Evolutionary conservation across 2,329 filamentous ascomycete species (phyloP).

Genomic region (Zasmidium citrigriseum): DNA sequence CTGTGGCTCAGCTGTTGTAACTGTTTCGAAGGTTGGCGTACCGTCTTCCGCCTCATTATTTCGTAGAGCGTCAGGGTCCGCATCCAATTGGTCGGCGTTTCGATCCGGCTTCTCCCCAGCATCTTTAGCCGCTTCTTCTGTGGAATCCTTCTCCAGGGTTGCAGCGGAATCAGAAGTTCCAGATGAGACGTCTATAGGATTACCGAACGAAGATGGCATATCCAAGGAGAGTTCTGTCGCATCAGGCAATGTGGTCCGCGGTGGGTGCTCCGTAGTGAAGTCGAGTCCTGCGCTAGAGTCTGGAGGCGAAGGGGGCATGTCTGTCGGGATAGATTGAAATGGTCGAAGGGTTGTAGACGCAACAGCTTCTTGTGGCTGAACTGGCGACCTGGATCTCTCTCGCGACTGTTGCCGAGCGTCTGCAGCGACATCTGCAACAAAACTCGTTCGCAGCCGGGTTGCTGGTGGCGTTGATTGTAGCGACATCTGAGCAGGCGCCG

Average conservation of each 20-base stretch:
- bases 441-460: slow-evolving; percentile 28
- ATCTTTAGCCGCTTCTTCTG: slow-evolving; percentile 2
- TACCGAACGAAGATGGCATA: not conserved
- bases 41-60: slow-evolving; percentile 9
- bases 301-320: slow-evolving; percentile 37
- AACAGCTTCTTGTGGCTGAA: slow-evolving; percentile 8
- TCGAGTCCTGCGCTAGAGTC: slow-evolving; percentile 35
- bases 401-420: not conserved
- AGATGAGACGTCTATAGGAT: not conserved
- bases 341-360: slow-evolving; percentile 17
- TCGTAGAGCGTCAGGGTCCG: slow-evolving; percentile 1
- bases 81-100: slow-evolving; percentile 11
- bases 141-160: not conserved
- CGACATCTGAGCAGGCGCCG: slow-evolving; percentile 45
- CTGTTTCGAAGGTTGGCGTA: not conserved
- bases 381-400: slow-evolving; percentile 1
- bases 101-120: slow-evolving; percentile 1
- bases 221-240: not conserved
- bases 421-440: slow-evolving; percentile 24
- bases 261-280: slow-evolving; percentile 7
- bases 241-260: slow-evolving; percentile 1
- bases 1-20: not conserved
- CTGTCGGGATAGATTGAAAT: slow-evolving; percentile 34
- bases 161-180: not conserved
- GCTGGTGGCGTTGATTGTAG: slow-evolving; percentile 45